Conservation (phyloP, 441 rosid genomes). For the Brassica hybrid region DNA sequence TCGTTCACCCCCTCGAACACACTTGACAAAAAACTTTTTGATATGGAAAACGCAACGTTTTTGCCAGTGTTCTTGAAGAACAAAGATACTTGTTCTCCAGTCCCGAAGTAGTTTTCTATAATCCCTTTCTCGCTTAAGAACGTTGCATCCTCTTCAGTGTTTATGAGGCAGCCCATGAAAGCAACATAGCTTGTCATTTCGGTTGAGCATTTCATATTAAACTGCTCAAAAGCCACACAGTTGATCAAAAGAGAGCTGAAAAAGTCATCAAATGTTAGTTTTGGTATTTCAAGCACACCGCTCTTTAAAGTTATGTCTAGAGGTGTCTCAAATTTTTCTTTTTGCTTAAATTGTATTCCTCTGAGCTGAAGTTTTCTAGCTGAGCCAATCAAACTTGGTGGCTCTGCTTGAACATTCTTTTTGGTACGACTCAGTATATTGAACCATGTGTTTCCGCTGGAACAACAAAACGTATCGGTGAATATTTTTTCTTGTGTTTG, state of each 20-base stretch:
- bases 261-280: background rate
- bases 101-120: constrained; percentile 1
- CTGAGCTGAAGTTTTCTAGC: constrained; percentile 2
- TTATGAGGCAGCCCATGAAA: background rate
- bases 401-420: background rate
- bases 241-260: background rate
- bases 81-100: background rate
- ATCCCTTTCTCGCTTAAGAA: background rate
- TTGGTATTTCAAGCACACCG: background rate
- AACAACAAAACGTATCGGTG: background rate
- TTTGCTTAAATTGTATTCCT: background rate
- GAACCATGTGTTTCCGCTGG: background rate
- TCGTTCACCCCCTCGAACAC: background rate
- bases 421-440: background rate
- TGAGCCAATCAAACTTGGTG: background rate
- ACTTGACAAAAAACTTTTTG: background rate
- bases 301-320: background rate
- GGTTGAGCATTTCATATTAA: background rate
- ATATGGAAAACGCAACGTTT: background rate
- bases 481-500: background rate
- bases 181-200: constrained; percentile 5
- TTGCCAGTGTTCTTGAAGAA: constrained; percentile 5
- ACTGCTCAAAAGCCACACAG: constrained; percentile 11
- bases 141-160: background rate
- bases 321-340: background rate